Base-by-base conservation (phyloP, 1,284 basidiomycete species). In the Apiotrichum siamense region DNA sequence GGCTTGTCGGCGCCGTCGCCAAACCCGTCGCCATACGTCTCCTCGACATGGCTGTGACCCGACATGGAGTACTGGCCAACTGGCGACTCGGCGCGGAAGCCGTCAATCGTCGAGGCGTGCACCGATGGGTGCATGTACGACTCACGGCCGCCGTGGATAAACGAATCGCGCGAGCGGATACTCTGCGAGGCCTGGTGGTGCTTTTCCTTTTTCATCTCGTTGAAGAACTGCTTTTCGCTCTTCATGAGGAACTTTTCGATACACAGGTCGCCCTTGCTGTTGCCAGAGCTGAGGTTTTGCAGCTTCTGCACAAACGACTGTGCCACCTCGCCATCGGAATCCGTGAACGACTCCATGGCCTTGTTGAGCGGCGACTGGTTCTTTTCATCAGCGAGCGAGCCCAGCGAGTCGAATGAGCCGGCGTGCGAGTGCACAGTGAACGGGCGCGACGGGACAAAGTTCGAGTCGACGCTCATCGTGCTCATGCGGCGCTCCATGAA, bases 161-260 rank as follows among this genome's bases (percentile, higher is more conserved):
- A 67, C 24, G 88, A 92, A 50, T 93, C 88, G 50, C 87, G 82
- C 47, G 87, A 92, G 49, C 69, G 65, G 24, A 74, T 58, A 24
- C 66, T 69, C 66, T 69, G 67, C n/a, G 68, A 64, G 57, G 54
- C 59, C 21, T 68, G 18, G 70, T 69, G 55, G 57, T 44, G 24
- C 77, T 88, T 91, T 63, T 91, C 88, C 74, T 83, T 87, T 69
- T 86, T 83, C 59, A 90, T 86, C 67, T 84, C 86, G 57, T 86
- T 85, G 75, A 92, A 93, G 83, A 91, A 93, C 0, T 83, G 83
- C 69, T 92, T 89, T 73, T 94, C 90, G 62, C 86, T 88, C 77
- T 91, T 92, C 62, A 83, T 79, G 61, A 94, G 75, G 78, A 80
- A 94, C 68, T 87, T 86, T 68, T 93, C 90, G 61, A 94, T 94